Base-by-base conservation (phyloP, 306 rosid species). In the Astragalus membranaceus region DNA sequence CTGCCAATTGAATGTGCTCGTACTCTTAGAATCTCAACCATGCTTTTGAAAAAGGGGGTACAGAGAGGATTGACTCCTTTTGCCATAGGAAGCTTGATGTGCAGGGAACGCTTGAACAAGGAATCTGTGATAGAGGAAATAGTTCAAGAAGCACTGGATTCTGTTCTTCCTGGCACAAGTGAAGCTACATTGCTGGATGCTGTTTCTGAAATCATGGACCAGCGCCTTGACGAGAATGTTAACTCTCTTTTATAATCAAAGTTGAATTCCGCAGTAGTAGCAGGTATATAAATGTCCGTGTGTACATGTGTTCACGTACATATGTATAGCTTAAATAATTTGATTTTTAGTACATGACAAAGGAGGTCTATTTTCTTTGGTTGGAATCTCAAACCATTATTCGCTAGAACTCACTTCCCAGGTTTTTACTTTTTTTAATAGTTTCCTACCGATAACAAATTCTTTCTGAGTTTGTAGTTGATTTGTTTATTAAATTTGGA, bases 11-110 rank as follows among this genome's bases (percentile, higher is more conserved):
- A 89, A 76, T 92, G 92, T 65, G 87, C 96, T 8, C 94, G 90
- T 10, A 89, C 90, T 3, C 84, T 92, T 13, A 80, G 84, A 78
- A 87, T 89, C 72, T 85, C 98, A 33, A 92, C 94, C 73, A 92
- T 92, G 96, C 94, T 92, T 56, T 79, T 92, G 90, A 92, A 89
- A 82, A 92, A 92, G 63, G 96, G 92, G 35, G 94, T 75, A 49
- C 82, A 69, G 69, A 92, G 87, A 76, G 92, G 85, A 47, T 71
- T 92, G 76, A 87, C 86, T 12, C 90, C 96, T 54, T 92, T 79
- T 75, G 83, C 75, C 72, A 89, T 89, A 26, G 97, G 97, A 79
- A 89, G 75, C 79, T 70, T 87, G 46, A 87, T 89, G 94, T 85
- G 94, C 78, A 84, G 96, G 80, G 81, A 89, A 55, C 82, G 79